Conservation (phyloP, 2,329 filamentous ascomycete genomes). For the Fusarium paranaense region DNA sequence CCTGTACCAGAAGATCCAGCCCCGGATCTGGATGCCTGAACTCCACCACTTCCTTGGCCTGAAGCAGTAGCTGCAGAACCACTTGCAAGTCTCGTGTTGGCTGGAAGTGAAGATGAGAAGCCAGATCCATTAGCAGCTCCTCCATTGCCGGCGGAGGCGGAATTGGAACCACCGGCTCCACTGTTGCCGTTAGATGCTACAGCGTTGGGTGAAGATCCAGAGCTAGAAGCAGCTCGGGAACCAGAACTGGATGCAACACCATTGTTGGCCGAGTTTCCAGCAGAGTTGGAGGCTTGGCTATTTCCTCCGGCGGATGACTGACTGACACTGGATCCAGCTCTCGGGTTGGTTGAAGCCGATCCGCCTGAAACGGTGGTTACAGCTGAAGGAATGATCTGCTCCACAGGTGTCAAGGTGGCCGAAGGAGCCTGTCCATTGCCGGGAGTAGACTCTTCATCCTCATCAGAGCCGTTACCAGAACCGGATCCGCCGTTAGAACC, state of each 20-base stretch:
- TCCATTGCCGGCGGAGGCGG: not conserved
- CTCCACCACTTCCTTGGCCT: not conserved
- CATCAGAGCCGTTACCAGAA: not conserved
- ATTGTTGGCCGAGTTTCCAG: not conserved
- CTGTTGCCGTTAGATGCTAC: not conserved
- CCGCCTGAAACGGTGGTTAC: rapidly evolving
- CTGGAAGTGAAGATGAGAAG: not conserved
- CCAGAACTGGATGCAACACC: not conserved
- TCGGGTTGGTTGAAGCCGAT: not conserved
- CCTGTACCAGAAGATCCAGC: not conserved
- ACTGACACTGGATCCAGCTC: not conserved
- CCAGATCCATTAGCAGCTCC: not conserved
- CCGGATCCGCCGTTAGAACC: not conserved
- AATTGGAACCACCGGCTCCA: not conserved
- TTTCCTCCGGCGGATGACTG: not conserved
- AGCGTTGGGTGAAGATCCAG: not conserved
- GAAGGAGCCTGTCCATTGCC: not conserved
- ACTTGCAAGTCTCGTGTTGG: not conserved
- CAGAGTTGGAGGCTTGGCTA: not conserved
- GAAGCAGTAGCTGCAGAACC: not conserved
- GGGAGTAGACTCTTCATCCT: not conserved
- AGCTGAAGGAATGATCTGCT: not conserved
- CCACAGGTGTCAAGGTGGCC: not conserved
- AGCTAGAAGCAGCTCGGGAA: not conserved
- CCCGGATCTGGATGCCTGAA: not conserved